Conservation (phyloP, 129 eudicot species). For the Artemisia annua region DNA sequence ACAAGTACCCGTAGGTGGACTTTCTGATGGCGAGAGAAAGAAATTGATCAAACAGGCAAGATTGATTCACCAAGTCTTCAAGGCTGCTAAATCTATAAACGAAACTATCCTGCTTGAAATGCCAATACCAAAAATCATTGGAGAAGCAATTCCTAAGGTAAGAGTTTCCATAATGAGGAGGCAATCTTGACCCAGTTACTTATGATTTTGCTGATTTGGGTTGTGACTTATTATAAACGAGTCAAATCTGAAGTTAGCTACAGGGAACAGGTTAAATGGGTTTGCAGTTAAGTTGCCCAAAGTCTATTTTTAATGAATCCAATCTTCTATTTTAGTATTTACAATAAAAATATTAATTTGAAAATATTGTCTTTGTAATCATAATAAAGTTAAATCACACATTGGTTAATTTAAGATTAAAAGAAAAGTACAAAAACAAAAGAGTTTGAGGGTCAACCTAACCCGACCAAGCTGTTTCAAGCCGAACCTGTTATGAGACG, state of each 20-base stretch:
- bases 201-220: neutral
- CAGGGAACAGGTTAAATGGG: too few species aligned
- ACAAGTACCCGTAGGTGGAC: conserved; percentile 72
- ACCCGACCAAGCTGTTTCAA: neutral
- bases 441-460: neutral
- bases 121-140: conserved; percentile 58
- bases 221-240: too few species aligned
- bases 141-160: conserved; percentile 84
- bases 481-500: too few species aligned
- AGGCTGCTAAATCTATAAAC: conserved; percentile 92
- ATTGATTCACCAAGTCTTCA: conserved; percentile 74
- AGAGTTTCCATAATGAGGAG: conserved; percentile 14
- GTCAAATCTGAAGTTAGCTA: too few species aligned
- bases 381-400: too few species aligned
- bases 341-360: too few species aligned
- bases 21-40: conserved; percentile 62
- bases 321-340: too few species aligned
- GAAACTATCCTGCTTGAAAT: conserved; percentile 73
- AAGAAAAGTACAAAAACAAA: neutral
- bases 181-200: conserved; percentile 4
- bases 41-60: conserved; percentile 65
- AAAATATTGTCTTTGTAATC: too few species aligned
- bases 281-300: too few species aligned
- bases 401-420: too few species aligned
- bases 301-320: too few species aligned